phyloP scores from a whole-genome alignment of 2,329 filamentous ascomycete genomes.

The Fusarium sp. region DNA sequence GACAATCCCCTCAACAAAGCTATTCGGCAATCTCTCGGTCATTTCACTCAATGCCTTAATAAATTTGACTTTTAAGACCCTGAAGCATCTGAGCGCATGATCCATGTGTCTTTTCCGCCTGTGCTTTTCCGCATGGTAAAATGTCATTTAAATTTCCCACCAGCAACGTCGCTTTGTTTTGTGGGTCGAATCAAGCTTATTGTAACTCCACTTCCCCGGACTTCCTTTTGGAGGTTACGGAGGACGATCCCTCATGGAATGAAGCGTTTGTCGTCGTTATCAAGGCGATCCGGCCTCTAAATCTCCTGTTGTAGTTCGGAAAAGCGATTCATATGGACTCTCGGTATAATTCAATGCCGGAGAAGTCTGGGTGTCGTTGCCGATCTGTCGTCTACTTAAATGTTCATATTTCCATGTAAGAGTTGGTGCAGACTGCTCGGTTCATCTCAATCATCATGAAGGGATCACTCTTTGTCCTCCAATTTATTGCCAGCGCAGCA shows the following conservation, averaged over 20 bases:
- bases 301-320: neutral
- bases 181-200: slow-evolving; percentile 15
- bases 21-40: neutral
- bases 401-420: neutral
- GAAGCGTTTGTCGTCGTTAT: neutral
- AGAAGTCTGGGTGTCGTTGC: neutral
- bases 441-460: slow-evolving; percentile 7
- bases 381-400: neutral
- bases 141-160: slow-evolving; percentile 10
- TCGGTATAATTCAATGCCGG: neutral
- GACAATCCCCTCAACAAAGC: neutral
- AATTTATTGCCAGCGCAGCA: neutral
- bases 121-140: slow-evolving; percentile 1
- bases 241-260: neutral
- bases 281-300: neutral
- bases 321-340: neutral
- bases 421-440: too few species aligned
- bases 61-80: neutral
- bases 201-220: slow-evolving; percentile 3
- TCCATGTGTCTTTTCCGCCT: slow-evolving; percentile 1
- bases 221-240: neutral
- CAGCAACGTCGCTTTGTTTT: neutral
- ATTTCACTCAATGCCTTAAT: neutral
- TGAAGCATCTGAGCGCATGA: neutral
- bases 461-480: neutral